Conservation (phyloP, 805 yeast species). For the Wickerhamiella lipophila region DNA sequence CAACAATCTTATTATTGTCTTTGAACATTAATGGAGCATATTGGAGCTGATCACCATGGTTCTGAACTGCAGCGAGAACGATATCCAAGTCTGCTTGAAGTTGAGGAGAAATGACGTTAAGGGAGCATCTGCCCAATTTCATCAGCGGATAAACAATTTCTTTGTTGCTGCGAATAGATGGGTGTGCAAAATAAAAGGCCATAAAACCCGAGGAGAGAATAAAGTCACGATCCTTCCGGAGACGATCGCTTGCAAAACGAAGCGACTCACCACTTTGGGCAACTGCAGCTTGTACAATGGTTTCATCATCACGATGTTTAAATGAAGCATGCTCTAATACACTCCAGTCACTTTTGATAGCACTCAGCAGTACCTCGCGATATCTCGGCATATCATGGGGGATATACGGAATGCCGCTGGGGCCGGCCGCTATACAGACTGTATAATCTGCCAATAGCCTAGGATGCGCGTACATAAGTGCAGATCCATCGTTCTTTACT, state of each 20-base stretch:
- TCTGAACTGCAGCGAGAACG: not conserved
- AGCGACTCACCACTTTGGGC: not conserved
- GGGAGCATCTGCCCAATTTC: not conserved
- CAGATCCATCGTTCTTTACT: not conserved
- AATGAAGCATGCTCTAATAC: not conserved
- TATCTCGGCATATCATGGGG: constrained; percentile 2
- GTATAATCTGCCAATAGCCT: not conserved
- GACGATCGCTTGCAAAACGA: not conserved
- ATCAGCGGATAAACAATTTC: not conserved
- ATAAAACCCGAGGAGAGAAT: not conserved
- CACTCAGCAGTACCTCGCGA: not conserved
- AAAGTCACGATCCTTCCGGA: not conserved
- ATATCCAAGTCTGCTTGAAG: not conserved
- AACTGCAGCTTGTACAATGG: not conserved
- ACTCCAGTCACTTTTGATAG: not conserved
- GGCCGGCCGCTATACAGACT: not conserved
- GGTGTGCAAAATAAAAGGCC: not conserved
- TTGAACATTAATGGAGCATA: not conserved
- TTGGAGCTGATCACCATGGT: not conserved
- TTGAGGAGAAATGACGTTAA: not conserved
- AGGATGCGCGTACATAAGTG: not conserved
- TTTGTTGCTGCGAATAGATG: not conserved
- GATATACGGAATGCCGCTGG: not conserved
- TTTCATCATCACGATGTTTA: not conserved
- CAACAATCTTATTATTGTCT: not conserved